Percentiles rank a stretch among this genome's conserved stretches.
phyloP scores from a whole-genome alignment of 2,329 filamentous ascomycete species.

The Penicillium sp. region DNA sequence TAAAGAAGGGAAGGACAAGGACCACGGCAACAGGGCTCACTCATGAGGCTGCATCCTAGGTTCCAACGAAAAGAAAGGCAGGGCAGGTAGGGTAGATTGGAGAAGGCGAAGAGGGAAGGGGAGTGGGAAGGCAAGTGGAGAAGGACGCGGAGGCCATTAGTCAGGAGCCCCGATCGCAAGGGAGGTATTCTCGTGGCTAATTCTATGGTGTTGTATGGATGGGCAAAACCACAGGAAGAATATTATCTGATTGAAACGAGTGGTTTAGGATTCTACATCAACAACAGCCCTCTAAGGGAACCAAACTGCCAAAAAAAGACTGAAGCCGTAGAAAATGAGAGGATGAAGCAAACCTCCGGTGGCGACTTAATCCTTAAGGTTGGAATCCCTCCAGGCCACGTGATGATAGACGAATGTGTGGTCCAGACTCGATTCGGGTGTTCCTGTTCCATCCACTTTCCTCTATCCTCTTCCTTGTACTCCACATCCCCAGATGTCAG shows the following conservation, averaged over 20 bases:
- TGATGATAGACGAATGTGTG: constrained; percentile 6
- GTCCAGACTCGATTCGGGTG: background rate
- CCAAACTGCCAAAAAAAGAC: no score
- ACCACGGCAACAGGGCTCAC: constrained; percentile 22
- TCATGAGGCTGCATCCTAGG: constrained; percentile 23
- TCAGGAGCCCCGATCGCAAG: constrained; percentile 18
- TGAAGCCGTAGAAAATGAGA: no score
- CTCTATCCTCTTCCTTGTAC: no score
- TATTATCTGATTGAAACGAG: no score
- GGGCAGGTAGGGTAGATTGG: constrained; percentile 17
- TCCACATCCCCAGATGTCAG: background rate
- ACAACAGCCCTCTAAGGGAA: no score
- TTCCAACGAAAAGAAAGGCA: constrained; percentile 13
- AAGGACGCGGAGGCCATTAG: constrained; percentile 27
- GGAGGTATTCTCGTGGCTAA: no score
- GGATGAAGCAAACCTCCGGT: no score
- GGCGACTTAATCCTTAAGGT: no score
- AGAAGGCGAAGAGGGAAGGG: constrained; percentile 21
- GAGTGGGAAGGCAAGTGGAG: constrained; percentile 25
- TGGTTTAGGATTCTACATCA: no score
- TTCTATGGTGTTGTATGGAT: no score
- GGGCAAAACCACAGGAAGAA: no score
- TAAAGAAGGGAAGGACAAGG: constrained; percentile 25
- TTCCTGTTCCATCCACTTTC: background rate
- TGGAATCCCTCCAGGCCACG: no score